A percentile compares a stretch with the other conserved stretches of the same genome.
phyloP scores from a whole-genome alignment of 139 green algal species.

The Chlamydomonas eustigma region DNA sequence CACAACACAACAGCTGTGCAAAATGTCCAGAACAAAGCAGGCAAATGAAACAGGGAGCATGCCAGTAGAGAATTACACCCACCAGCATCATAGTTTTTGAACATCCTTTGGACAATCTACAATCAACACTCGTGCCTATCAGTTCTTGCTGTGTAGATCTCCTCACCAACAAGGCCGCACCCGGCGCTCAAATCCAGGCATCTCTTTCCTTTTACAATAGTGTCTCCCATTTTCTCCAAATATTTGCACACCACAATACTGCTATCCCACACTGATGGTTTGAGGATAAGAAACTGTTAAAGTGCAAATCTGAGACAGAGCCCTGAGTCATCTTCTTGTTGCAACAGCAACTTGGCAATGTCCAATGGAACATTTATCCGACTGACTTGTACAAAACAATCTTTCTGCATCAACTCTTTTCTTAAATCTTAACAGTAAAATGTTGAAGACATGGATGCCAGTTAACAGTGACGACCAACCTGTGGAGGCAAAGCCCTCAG shows the following conservation, averaged over 20 bases:
- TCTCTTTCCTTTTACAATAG: slow-evolving; percentile 19
- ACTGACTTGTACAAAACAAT: not conserved
- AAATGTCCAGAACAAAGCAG: not conserved
- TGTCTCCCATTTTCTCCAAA: slow-evolving; percentile 27
- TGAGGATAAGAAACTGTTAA: not conserved
- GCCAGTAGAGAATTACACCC: not conserved
- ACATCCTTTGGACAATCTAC: no score
- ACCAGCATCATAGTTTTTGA: not conserved
- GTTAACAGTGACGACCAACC: not conserved
- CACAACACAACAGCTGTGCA: slow-evolving; percentile 43
- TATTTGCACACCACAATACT: slow-evolving; percentile 62
- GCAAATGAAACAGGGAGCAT: not conserved
- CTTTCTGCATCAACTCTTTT: not conserved
- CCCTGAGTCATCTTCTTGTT: not conserved
- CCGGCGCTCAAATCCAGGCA: slow-evolving; percentile 61
- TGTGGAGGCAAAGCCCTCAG: slow-evolving; percentile 63
- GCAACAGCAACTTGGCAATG: slow-evolving; percentile 1
- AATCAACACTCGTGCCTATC: no score
- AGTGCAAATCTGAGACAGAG: not conserved
- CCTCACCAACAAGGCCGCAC: slow-evolving; percentile 57
- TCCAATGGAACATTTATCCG: not conserved
- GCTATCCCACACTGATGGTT: slow-evolving; percentile 59
- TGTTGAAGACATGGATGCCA: not conserved
- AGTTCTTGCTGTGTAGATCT: slow-evolving; percentile 5
- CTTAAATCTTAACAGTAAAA: not conserved